These are phyloP conservation scores for Astragalus membranaceus DNA, from an alignment of 306 rosid species.

Conservation along the genomic window DNA sequence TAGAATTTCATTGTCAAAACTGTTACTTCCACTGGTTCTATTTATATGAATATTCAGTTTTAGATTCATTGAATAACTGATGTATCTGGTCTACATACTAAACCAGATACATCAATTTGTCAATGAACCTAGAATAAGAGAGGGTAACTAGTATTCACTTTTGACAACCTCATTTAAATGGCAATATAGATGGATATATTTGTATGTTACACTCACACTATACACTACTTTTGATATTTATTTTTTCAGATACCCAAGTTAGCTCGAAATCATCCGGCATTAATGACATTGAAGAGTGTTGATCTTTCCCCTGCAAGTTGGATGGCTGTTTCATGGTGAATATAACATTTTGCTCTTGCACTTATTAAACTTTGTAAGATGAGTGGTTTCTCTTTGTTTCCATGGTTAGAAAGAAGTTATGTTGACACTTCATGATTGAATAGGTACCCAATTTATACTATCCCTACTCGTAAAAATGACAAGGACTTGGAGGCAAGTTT, in stretches of 20 bases:
- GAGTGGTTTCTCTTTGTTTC: neutral
- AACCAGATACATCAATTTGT: too few species aligned
- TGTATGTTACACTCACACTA: neutral
- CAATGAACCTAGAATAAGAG: too few species aligned
- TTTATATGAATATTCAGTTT: too few species aligned
- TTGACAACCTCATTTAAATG: neutral
- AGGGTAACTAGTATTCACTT: too few species aligned
- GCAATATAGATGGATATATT: neutral
- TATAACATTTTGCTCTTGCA: neutral
- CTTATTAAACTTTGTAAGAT: neutral
- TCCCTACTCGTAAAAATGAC: slow-evolving; percentile 49
- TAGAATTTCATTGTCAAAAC: neutral
- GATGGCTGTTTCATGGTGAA: slow-evolving; percentile 93
- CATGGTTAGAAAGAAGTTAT: neutral
- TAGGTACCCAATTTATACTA: slow-evolving; percentile 79
- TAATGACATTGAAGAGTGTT: slow-evolving; percentile 59
- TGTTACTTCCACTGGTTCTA: neutral
- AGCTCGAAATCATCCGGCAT: slow-evolving; percentile 42
- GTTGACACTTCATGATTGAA: neutral
- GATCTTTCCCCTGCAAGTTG: slow-evolving; percentile 89
- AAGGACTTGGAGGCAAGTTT: slow-evolving; percentile 68
- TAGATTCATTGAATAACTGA: too few species aligned
- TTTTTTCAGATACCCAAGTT: slow-evolving; percentile 52
- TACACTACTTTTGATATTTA: neutral
- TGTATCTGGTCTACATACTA: too few species aligned